phyloP scores from a whole-genome alignment of 495 filamentous ascomycete genomes.

The Hypoxylon intermedium region DNA sequence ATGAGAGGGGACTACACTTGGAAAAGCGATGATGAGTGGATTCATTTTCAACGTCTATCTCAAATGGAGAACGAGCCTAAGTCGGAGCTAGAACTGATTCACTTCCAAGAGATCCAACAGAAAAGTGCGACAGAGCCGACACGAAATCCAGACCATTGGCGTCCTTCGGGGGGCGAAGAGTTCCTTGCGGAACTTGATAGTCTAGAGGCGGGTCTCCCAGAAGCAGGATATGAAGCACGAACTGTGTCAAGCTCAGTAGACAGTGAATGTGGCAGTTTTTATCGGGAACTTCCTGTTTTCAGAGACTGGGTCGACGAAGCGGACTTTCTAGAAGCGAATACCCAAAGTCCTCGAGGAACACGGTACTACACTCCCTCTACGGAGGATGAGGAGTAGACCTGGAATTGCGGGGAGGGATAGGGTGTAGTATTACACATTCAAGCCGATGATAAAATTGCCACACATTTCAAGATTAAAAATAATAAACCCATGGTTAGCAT shows the following conservation, averaged over 20 bases:
- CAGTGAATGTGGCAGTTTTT: background rate
- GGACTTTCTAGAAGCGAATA: slow-evolving; percentile 17
- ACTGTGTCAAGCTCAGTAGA: background rate
- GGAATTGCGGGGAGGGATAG: too few relatives aligned
- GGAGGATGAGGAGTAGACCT: background rate
- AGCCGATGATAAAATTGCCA: too few relatives aligned
- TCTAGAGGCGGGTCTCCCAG: slow-evolving; percentile 5
- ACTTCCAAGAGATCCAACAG: slow-evolving; percentile 4
- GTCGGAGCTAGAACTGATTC: slow-evolving; percentile 8
- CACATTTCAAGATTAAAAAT: too few relatives aligned
- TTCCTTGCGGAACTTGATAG: slow-evolving; percentile 10
- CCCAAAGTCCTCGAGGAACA: slow-evolving; percentile 7
- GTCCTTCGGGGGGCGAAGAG: background rate
- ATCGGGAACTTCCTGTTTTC: slow-evolving; percentile 20
- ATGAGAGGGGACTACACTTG: background rate
- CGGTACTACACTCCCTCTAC: slow-evolving; percentile 8
- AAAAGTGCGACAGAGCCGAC: background rate
- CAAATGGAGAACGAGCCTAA: slow-evolving; percentile 4
- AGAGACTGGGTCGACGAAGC: slow-evolving; percentile 31
- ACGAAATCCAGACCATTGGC: background rate
- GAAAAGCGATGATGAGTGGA: slow-evolving; percentile 20
- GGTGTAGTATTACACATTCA: too few relatives aligned
- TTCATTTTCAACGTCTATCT: slow-evolving; percentile 1
- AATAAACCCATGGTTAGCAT: too few relatives aligned
- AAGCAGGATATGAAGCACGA: background rate